Conservation (phyloP, 1,139 yeast genomes). For the Pichia terricola region DNA sequence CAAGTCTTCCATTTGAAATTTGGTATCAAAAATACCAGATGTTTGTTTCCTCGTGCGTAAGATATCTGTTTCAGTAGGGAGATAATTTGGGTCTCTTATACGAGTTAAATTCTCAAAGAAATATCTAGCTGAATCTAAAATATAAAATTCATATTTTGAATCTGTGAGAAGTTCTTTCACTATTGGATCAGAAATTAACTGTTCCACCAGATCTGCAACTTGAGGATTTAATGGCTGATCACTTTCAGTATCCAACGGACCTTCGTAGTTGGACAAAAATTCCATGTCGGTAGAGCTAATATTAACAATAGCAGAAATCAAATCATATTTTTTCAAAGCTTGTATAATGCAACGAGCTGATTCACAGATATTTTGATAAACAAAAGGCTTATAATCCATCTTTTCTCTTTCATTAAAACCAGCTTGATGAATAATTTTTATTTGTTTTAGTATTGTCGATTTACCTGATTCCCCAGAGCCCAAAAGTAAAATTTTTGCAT, state of each 20-base stretch:
- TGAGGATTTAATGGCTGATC: slow-evolving; percentile 31
- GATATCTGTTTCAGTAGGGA: slow-evolving; percentile 70
- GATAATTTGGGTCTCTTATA: slow-evolving; percentile 49
- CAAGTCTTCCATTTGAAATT: slow-evolving; percentile 66
- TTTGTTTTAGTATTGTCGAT: slow-evolving; percentile 66
- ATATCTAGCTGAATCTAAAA: slow-evolving; percentile 81
- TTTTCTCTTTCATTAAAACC: slow-evolving; percentile 60
- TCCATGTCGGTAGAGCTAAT: slow-evolving; percentile 35
- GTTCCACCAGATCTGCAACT: slow-evolving; percentile 37
- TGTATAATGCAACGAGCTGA: slow-evolving; percentile 53
- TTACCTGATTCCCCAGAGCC: slow-evolving; percentile 81
- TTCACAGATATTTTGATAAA: slow-evolving; percentile 57
- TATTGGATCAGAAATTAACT: slow-evolving; percentile 50
- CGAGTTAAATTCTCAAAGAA: slow-evolving; percentile 63
- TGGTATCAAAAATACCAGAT: slow-evolving; percentile 81
- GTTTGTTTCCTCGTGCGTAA: slow-evolving; percentile 86
- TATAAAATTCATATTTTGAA: slow-evolving; percentile 66
- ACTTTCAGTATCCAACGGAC: slow-evolving; percentile 33
- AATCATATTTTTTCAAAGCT: slow-evolving; percentile 43
- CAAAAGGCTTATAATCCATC: slow-evolving; percentile 58
- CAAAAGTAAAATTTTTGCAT: slow-evolving; percentile 51
- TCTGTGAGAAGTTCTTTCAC: slow-evolving; percentile 49
- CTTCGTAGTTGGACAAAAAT: slow-evolving; percentile 38
- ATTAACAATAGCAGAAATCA: slow-evolving; percentile 34
- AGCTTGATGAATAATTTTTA: slow-evolving; percentile 62